Percentiles rank a stretch among this genome's conserved stretches.
These are phyloP conservation scores for Fusarium austroafricanum DNA, from an alignment of 2,329 filamentous ascomycete species.

Conservation along the genomic window DNA sequence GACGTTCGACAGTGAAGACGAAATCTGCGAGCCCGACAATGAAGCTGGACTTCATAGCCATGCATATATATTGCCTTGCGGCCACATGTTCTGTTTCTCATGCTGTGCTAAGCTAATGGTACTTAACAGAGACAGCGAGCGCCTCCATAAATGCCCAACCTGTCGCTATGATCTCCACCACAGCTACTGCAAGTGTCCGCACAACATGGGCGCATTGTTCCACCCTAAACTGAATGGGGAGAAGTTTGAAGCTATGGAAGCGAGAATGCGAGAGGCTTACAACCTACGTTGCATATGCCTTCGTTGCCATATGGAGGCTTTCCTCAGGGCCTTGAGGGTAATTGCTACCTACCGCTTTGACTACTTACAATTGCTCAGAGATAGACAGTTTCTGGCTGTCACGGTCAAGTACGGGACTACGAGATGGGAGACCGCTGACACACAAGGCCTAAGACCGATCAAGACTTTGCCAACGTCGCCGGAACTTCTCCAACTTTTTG, in stretches of 20 bases:
- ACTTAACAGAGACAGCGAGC: fast-evolving
- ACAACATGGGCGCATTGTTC: background rate
- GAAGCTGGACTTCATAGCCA: background rate
- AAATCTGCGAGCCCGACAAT: background rate
- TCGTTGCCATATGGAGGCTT: background rate
- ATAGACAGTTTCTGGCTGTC: background rate
- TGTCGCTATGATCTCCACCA: background rate
- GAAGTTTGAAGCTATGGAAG: background rate
- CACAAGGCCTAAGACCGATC: background rate
- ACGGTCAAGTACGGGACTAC: background rate
- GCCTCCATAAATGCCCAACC: background rate
- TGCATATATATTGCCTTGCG: conserved; percentile 7
- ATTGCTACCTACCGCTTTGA: background rate
- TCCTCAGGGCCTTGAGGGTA: background rate
- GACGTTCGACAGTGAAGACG: background rate
- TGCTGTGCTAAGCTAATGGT: background rate
- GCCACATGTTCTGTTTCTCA: conserved; percentile 16
- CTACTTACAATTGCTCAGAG: background rate
- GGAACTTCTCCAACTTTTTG: background rate
- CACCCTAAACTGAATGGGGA: background rate
- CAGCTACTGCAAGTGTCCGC: background rate
- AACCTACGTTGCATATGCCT: background rate
- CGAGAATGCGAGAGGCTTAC: background rate
- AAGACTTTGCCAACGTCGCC: background rate
- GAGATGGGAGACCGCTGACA: background rate